These are phyloP conservation scores for Cutaneotrichosporon cyanovorans DNA, from an alignment of 1,284 basidiomycete species.

Conservation along the genomic window DNA sequence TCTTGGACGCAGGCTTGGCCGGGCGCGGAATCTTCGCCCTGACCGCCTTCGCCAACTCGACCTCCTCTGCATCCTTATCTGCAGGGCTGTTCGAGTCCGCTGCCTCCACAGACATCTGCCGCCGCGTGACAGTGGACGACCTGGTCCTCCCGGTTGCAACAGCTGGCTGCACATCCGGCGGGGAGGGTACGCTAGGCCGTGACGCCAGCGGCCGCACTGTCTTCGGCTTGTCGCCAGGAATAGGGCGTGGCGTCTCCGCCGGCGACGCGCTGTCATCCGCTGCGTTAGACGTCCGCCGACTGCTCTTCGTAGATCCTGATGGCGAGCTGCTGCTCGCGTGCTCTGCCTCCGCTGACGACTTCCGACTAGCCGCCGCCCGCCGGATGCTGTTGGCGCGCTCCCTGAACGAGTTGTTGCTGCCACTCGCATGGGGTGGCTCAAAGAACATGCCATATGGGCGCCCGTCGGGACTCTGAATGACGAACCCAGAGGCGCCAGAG, in stretches of 20 bases:
- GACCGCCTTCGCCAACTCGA: not conserved
- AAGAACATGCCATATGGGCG: constrained; percentile 92
- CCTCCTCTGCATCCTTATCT: not conserved
- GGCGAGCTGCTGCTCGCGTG: constrained; percentile 9
- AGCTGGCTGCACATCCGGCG: constrained; percentile 22
- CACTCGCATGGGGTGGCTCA: constrained; percentile 55
- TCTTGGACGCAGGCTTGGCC: not conserved
- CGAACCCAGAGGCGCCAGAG: constrained; percentile 74
- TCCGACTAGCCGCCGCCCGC: constrained; percentile 17
- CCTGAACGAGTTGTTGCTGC: not conserved
- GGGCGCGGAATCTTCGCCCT: not conserved
- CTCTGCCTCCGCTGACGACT: constrained; percentile 18
- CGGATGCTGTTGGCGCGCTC: not conserved
- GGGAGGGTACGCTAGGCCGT: constrained; percentile 14
- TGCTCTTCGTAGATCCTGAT: constrained; percentile 15
- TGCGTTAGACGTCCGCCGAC: constrained; percentile 21
- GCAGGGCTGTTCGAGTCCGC: not conserved
- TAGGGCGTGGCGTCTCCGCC: constrained; percentile 13
- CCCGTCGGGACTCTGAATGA: constrained; percentile 88
- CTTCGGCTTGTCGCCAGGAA: no score
- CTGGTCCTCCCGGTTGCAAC: constrained; percentile 31
- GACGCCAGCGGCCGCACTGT: no score
- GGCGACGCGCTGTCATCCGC: not conserved
- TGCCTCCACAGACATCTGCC: not conserved
- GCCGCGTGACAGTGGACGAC: constrained; percentile 12